Evolutionary conservation across 768 basidiomycete species (phyloP).

Genomic region (Trametes meyenii): DNA sequence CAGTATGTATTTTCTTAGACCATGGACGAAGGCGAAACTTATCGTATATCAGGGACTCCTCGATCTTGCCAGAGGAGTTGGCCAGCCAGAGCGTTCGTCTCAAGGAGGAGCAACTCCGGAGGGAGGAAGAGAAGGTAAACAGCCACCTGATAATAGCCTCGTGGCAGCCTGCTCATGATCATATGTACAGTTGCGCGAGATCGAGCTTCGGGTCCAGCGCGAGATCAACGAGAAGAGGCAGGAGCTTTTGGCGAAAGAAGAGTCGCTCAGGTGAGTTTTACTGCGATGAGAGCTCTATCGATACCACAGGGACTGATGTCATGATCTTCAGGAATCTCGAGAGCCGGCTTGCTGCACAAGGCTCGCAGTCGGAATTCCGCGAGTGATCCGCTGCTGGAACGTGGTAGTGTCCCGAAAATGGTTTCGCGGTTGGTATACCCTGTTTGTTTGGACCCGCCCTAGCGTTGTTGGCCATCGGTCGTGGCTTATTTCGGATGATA

Average conservation of each 20-base stretch:
- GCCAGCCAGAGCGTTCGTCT: conserved; percentile 96
- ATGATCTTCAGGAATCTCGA: conserved; percentile 71
- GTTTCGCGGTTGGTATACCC: conserved; percentile 35
- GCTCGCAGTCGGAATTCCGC: conserved; percentile 78
- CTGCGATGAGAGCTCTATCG: conserved; percentile 11
- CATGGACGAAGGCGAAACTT: conserved; percentile 16
- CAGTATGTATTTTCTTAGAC: conserved; percentile 48
- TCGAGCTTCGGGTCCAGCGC: conserved; percentile 96
- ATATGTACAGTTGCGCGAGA: conserved; percentile 77
- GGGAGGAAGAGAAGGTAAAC: conserved; percentile 92
- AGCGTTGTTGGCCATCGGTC: conserved; percentile 23
- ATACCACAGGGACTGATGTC: conserved; percentile 6
- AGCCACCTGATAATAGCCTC: neutral
- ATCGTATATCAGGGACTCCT: conserved; percentile 64
- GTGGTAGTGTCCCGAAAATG: conserved; percentile 23
- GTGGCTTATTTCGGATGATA: conserved; percentile 21
- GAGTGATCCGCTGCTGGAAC: conserved; percentile 45
- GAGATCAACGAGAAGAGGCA: conserved; percentile 98
- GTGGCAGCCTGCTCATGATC: neutral
- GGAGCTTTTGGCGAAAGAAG: conserved; percentile 94
- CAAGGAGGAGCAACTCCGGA: conserved; percentile 97
- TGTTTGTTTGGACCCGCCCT: conserved; percentile 18
- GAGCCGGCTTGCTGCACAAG: conserved; percentile 88
- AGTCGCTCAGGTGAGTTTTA: conserved; percentile 73
- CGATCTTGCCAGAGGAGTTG: conserved; percentile 93